These are phyloP conservation scores for Albophoma yamanashiensis DNA, from an alignment of 2,329 filamentous ascomycete genomes.

Conservation along the genomic window DNA sequence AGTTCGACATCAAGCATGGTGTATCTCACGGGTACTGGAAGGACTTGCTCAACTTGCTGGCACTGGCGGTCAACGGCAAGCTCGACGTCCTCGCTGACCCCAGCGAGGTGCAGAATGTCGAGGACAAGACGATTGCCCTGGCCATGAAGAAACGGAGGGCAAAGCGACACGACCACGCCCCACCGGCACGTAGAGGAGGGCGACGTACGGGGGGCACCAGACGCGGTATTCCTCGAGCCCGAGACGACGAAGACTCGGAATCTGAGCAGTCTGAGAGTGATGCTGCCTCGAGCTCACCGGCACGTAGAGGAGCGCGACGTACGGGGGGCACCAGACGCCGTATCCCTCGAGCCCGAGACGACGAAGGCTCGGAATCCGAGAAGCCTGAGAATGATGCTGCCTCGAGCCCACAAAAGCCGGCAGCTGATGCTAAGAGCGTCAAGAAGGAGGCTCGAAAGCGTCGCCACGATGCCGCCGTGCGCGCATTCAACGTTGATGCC, in stretches of 20 bases:
- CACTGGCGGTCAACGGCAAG: constrained; percentile 35
- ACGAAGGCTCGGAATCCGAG: background rate
- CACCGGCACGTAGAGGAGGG: background rate
- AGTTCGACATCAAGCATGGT: constrained; percentile 32
- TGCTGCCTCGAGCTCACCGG: too few species aligned
- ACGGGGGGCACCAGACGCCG: background rate
- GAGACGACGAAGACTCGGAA: background rate
- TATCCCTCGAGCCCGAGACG: background rate
- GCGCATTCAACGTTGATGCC: constrained; percentile 28
- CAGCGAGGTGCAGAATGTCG: constrained; percentile 26
- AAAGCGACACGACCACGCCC: background rate
- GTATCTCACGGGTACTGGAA: constrained; percentile 53
- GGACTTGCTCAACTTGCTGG: constrained; percentile 46
- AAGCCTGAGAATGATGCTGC: background rate
- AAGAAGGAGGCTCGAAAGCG: constrained; percentile 16
- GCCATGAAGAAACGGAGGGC: background rate
- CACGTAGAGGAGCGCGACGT: background rate
- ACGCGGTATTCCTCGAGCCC: background rate
- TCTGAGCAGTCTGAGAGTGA: background rate
- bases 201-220: background rate
- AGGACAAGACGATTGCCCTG: constrained; percentile 13
- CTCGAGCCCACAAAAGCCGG: background rate
- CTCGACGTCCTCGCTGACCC: constrained; percentile 31
- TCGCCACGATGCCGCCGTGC: constrained; percentile 30
- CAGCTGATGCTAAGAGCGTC: background rate